phyloP scores from a whole-genome alignment of 129 eudicot genomes.

The Pittosporum tobira region DNA sequence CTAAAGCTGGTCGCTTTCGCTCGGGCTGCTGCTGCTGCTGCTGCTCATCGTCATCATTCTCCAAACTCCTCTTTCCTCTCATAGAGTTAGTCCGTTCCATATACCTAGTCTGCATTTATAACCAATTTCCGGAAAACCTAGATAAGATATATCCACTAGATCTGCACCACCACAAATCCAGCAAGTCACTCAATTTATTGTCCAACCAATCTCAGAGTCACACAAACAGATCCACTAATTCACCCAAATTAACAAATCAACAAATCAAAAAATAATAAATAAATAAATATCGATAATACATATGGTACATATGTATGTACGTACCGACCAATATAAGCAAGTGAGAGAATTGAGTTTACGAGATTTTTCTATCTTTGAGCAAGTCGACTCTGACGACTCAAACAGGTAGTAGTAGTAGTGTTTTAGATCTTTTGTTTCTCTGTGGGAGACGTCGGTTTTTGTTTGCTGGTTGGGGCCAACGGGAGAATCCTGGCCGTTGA shows the following conservation, averaged over 20 bases:
- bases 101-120: constrained; percentile 75
- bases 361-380: constrained; percentile 4
- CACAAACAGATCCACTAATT: constrained; percentile 5
- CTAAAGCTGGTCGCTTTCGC: constrained; percentile 86
- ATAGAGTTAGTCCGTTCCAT: constrained; percentile 87
- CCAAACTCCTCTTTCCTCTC: constrained; percentile 75
- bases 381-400: constrained; percentile 25
- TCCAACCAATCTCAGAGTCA: background rate
- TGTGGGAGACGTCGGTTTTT: background rate
- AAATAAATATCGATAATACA: constrained; percentile 1
- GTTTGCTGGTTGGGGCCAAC: background rate
- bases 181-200: constrained; percentile 5
- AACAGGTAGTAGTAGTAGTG: background rate
- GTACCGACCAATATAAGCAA: constrained; percentile 14
- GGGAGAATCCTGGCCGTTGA: background rate
- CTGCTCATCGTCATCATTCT: constrained; percentile 32
- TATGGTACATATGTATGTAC: background rate
- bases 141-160: constrained; percentile 25
- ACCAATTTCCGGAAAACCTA: constrained; percentile 17
- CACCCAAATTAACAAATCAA: constrained; percentile 12
- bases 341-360: background rate
- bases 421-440: constrained; percentile 7
- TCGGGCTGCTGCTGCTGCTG: constrained; percentile 67
- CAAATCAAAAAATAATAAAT: constrained; percentile 4
- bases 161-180: constrained; percentile 14